phyloP scores from a whole-genome alignment of 164 flowering plant genomes.

The Hamamelis virginiana region DNA sequence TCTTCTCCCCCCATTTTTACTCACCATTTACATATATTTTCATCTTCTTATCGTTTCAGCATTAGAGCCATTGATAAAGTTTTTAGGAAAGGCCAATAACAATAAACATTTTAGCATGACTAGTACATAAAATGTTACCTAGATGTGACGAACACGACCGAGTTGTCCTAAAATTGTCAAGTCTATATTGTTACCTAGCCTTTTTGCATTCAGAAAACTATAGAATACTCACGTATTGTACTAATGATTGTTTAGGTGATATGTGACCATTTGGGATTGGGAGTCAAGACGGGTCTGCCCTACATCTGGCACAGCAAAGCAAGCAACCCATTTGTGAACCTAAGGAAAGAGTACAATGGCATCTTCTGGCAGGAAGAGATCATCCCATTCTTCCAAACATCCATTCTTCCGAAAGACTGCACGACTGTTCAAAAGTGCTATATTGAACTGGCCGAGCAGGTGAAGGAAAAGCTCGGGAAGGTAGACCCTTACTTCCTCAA shows the following conservation, averaged over 20 bases:
- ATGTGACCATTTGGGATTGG: constrained; percentile 50
- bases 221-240: not conserved
- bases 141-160: no score
- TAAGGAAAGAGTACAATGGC: constrained; percentile 58
- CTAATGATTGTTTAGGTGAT: constrained; percentile 33
- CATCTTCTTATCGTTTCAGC: not conserved
- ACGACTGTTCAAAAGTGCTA: constrained; percentile 55
- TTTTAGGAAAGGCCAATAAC: no score
- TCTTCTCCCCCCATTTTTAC: not conserved
- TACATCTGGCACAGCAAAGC: constrained; percentile 63
- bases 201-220: not conserved
- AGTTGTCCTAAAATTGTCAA: no score
- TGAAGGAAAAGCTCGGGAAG: constrained; percentile 46
- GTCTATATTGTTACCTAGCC: no score
- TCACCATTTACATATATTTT: not conserved
- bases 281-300: constrained; percentile 53
- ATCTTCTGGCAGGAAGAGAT: constrained; percentile 63
- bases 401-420: constrained; percentile 40
- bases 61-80: no score
- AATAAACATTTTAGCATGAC: not conserved
- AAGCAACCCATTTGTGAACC: constrained; percentile 60
- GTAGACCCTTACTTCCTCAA: constrained; percentile 48
- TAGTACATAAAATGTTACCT: no score
- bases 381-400: constrained; percentile 53
- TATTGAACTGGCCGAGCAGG: constrained; percentile 45